Conservation (phyloP, 148 eudicot genomes). For the Hydrangea macrophylla region DNA sequence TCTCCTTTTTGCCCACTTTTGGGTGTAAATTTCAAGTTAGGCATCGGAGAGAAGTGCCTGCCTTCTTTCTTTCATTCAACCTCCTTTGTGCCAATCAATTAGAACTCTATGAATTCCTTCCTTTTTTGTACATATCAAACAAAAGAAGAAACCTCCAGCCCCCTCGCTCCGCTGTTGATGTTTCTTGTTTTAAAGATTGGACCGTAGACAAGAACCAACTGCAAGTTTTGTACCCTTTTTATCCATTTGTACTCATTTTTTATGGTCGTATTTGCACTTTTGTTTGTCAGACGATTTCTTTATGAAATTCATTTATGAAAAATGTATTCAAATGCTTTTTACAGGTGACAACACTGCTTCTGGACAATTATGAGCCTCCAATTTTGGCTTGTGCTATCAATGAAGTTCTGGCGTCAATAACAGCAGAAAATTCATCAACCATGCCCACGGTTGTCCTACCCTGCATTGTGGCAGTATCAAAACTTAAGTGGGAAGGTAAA, state of each 20-base stretch:
- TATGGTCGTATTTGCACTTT: too few relatives aligned
- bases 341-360: conserved; percentile 66
- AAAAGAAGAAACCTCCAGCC: too few relatives aligned
- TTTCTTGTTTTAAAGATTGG: conserved; percentile 6
- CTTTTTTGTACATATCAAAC: too few relatives aligned
- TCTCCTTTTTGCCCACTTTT: too few relatives aligned
- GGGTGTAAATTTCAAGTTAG: too few relatives aligned
- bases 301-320: too few relatives aligned
- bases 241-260: background rate
- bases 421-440: conserved; percentile 31
- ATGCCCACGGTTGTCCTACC: conserved; percentile 50
- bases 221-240: background rate
- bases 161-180: background rate
- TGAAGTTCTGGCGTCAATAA: conserved; percentile 54
- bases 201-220: background rate
- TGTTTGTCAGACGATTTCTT: background rate
- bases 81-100: too few relatives aligned
- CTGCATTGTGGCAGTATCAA: conserved; percentile 46
- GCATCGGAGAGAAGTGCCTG: too few relatives aligned
- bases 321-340: conserved; percentile 3
- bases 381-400: conserved; percentile 62
- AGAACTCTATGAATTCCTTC: too few relatives aligned
- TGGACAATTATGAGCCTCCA: conserved; percentile 64
- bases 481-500: conserved; percentile 58
- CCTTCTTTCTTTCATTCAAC: too few relatives aligned